Evolutionary conservation across 352 stramenopile species (phyloP).

Genomic region (Phytophthora quininea): DNA sequence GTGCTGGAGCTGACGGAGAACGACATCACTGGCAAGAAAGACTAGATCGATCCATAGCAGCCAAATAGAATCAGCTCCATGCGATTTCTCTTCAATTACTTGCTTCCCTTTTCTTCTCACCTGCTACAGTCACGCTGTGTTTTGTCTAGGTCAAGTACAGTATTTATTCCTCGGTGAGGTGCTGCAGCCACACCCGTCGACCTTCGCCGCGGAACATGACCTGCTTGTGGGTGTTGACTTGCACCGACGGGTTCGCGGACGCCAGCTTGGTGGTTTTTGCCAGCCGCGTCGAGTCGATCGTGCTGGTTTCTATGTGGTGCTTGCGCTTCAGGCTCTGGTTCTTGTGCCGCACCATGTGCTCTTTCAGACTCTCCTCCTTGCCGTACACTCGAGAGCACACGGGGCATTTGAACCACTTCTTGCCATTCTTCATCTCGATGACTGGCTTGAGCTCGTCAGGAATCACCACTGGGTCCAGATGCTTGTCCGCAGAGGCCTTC

Average conservation of each 20-base stretch:
- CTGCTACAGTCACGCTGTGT: constrained; percentile 12
- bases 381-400: constrained; percentile 82
- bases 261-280: constrained; percentile 82
- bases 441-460: constrained; percentile 70
- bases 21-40: constrained; percentile 62
- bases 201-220: constrained; percentile 84
- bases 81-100: constrained; percentile 3
- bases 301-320: constrained; percentile 83
- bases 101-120: constrained; percentile 8
- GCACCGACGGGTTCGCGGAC: constrained; percentile 85
- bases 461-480: constrained; percentile 73
- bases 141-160: constrained; percentile 22
- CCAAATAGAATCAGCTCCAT: too few relatives aligned
- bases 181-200: constrained; percentile 78
- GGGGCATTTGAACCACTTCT: constrained; percentile 88
- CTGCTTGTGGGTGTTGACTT: constrained; percentile 88
- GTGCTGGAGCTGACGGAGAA: constrained; percentile 85
- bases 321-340: constrained; percentile 90
- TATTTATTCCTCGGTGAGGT: constrained; percentile 53
- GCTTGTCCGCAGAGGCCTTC: constrained; percentile 23
- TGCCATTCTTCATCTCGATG: constrained; percentile 77
- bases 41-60: constrained; percentile 7
- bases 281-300: constrained; percentile 79
- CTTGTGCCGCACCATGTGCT: constrained; percentile 85
- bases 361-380: constrained; percentile 68